These are phyloP conservation scores for Crithidia bombi DNA, from an alignment of 208 protist genomes.

Conservation along the genomic window DNA sequence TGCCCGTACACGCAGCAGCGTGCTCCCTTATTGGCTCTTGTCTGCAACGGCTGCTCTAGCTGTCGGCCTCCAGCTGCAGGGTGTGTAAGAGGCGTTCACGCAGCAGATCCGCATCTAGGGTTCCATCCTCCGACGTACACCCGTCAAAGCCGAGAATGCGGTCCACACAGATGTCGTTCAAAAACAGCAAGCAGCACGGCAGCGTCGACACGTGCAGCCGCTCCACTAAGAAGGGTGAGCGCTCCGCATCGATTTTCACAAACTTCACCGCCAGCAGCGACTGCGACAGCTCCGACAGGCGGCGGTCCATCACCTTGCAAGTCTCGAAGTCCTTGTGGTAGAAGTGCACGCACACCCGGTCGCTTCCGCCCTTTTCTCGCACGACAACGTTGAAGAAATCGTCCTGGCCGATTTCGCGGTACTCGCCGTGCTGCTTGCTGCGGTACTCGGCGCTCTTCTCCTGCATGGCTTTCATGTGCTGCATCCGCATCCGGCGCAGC, in stretches of 20 bases:
- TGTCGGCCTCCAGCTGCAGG: conserved; percentile 20
- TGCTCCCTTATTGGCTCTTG: too few relatives aligned
- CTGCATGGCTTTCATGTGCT: conserved; percentile 53
- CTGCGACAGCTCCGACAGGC: conserved; percentile 85
- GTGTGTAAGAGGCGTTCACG: conserved; percentile 64
- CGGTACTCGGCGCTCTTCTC: conserved; percentile 81
- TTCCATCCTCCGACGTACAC: conserved; percentile 79
- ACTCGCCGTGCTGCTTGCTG: conserved; percentile 92
- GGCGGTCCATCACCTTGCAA: conserved; percentile 96
- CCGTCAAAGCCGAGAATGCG: conserved; percentile 96
- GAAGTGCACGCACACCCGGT: conserved; percentile 92
- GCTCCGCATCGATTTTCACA: conserved; percentile 94
- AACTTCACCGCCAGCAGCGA: conserved; percentile 90
- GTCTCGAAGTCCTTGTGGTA: conserved; percentile 96
- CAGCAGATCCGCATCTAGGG: conserved; percentile 83
- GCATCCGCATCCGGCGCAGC: conserved; percentile 74
- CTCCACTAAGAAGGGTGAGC: conserved; percentile 94
- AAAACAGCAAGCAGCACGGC: conserved; percentile 94
- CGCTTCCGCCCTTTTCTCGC: conserved; percentile 90
- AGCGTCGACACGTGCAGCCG: conserved; percentile 93
- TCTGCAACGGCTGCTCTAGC: not conserved
- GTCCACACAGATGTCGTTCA: conserved; percentile 94
- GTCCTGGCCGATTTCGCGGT: conserved; percentile 92
- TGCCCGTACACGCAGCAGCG: too few relatives aligned
- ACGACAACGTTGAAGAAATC: conserved; percentile 95